Percentiles rank a stretch among this genome's conserved stretches.
Evolutionary conservation across 2,329 filamentous ascomycete genomes (phyloP).

Genomic region (Aspergillus ruber): DNA sequence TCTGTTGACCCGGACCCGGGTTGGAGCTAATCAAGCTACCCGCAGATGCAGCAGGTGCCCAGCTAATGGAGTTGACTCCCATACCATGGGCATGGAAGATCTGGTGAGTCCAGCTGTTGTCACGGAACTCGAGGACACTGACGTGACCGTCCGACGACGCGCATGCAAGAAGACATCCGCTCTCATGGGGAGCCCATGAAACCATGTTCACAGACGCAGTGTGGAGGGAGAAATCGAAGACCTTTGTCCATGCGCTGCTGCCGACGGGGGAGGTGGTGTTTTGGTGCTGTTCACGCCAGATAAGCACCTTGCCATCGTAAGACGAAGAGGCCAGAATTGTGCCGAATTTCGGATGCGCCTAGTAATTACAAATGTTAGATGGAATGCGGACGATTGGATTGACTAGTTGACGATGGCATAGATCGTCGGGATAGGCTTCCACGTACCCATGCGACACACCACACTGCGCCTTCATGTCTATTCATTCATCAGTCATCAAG

Average conservation of each 20-base stretch:
- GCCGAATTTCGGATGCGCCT: conserved; percentile 94
- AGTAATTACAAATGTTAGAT: conserved; percentile 1
- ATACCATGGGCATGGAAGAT: conserved; percentile 88
- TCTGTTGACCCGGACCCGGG: conserved; percentile 56
- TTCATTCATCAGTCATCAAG: conserved; percentile 9
- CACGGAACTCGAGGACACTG: conserved; percentile 91
- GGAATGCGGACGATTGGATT: background rate
- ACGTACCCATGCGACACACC: conserved; percentile 85
- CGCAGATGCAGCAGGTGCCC: conserved; percentile 79
- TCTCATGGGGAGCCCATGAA: conserved; percentile 94
- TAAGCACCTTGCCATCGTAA: conserved; percentile 96
- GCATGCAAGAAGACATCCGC: conserved; percentile 87
- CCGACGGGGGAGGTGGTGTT: conserved; percentile 31
- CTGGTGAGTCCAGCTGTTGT: conserved; percentile 84
- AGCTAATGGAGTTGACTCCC: conserved; percentile 91
- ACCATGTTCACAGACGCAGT: conserved; percentile 96
- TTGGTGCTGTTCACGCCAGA: conserved; percentile 79
- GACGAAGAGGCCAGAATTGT: conserved; percentile 93
- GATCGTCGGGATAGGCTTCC: background rate
- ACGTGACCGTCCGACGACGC: conserved; percentile 92
- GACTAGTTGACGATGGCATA: background rate
- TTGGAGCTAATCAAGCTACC: conserved; percentile 76
- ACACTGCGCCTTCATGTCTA: conserved; percentile 94
- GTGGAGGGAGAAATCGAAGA: conserved; percentile 90
- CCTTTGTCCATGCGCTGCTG: conserved; percentile 66